These are phyloP conservation scores for Ehretia macrophylla DNA, from an alignment of 257 asterid genomes.

Conservation along the genomic window DNA sequence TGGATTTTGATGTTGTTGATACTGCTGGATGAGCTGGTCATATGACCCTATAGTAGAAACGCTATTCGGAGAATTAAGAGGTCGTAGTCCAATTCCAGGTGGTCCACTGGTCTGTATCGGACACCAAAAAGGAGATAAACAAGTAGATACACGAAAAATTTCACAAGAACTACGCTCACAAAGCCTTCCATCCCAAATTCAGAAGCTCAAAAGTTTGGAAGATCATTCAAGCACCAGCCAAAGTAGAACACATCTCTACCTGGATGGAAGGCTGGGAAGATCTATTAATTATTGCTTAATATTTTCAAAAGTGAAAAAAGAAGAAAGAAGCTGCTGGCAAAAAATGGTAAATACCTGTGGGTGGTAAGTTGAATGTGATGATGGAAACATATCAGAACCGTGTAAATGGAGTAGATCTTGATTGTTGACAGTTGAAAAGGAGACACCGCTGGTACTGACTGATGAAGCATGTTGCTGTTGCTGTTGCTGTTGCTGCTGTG, in stretches of 20 bases:
- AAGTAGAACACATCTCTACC: no score
- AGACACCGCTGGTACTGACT: slow-evolving; percentile 48
- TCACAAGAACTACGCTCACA: background rate
- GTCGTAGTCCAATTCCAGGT: slow-evolving; percentile 71
- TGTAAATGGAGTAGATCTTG: slow-evolving; percentile 63
- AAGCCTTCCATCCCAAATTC: background rate
- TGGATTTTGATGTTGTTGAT: slow-evolving; percentile 84
- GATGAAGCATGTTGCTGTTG: slow-evolving; percentile 73
- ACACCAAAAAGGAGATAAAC: slow-evolving; percentile 12
- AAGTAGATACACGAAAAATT: slow-evolving; percentile 4
- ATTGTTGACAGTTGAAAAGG: slow-evolving; percentile 40
- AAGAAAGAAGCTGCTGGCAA: slow-evolving; percentile 3
- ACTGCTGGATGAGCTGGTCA: slow-evolving; percentile 89
- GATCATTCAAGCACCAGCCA: no score
- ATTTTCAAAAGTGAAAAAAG: slow-evolving; percentile 2
- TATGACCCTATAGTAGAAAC: slow-evolving; percentile 78
- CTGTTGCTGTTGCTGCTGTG: slow-evolving; percentile 86
- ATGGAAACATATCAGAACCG: slow-evolving; percentile 82
- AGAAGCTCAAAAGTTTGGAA: background rate
- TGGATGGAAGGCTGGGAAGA: no score
- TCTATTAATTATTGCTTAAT: no score
- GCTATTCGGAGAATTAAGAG: slow-evolving; percentile 64
- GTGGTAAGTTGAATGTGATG: slow-evolving; percentile 73
- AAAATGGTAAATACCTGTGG: slow-evolving; percentile 53
- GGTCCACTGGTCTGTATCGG: slow-evolving; percentile 67